Evolutionary conservation across 2,329 filamentous ascomycete genomes (phyloP).

Genomic region (Elsinoe necatrix): DNA sequence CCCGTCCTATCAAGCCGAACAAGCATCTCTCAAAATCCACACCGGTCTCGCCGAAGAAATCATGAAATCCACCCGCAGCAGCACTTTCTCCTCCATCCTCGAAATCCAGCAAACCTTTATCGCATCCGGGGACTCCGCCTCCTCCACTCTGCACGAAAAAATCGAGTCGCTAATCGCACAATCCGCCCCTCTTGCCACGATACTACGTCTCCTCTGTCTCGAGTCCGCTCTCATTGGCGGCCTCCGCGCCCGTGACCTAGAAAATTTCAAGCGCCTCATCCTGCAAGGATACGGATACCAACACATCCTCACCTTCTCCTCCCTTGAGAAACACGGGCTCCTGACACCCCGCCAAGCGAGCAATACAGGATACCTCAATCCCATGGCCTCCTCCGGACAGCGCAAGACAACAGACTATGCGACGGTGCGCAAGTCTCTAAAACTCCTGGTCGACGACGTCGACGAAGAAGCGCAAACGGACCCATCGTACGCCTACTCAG

Average conservation of each 20-base stretch:
- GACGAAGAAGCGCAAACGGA: constrained; percentile 92
- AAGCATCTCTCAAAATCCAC: constrained; percentile 84
- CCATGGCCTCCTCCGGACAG: constrained; percentile 53
- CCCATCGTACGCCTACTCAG: constrained; percentile 95
- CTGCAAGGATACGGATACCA: constrained; percentile 92
- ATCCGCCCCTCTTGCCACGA: constrained; percentile 68
- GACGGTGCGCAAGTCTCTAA: constrained; percentile 74
- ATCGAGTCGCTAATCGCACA: constrained; percentile 94
- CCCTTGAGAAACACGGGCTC: constrained; percentile 81
- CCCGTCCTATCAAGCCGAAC: constrained; percentile 85
- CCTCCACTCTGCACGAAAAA: constrained; percentile 66
- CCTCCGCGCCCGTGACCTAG: constrained; percentile 78
- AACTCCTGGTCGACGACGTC: constrained; percentile 90
- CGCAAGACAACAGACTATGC: constrained; percentile 63
- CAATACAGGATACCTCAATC: constrained; percentile 71
- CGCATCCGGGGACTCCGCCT: constrained; percentile 74
- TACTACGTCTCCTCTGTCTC: constrained; percentile 78
- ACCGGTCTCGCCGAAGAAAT: constrained; percentile 91
- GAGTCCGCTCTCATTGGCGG: constrained; percentile 87
- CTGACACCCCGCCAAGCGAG: constrained; percentile 65
- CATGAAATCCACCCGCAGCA: constrained; percentile 81
- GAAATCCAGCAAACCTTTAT: constrained; percentile 95
- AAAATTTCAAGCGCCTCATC: constrained; percentile 78
- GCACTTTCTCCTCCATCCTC: constrained; percentile 77
- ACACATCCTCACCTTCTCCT: constrained; percentile 80